Conservation (phyloP, 2,329 filamentous ascomycete species). For the Tolypocladium ovalisporum region DNA sequence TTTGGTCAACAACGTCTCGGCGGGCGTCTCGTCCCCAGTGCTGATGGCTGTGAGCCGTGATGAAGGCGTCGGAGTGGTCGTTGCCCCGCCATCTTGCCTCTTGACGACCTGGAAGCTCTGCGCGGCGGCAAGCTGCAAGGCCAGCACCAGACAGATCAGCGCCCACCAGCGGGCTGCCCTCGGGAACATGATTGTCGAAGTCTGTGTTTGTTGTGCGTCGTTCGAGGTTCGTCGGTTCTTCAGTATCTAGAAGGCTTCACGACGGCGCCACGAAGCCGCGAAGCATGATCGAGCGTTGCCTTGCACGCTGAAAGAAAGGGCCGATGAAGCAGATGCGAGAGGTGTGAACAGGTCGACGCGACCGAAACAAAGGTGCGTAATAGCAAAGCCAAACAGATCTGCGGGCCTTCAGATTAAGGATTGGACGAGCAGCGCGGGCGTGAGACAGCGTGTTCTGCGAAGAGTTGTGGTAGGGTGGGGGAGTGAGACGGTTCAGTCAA, state of each 20-base stretch:
- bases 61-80: neutral
- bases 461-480: neutral
- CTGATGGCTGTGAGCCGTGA: neutral
- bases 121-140: conserved; percentile 24
- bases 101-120: conserved; percentile 18
- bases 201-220: no score
- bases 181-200: conserved; percentile 19
- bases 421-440: neutral
- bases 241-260: conserved; percentile 9
- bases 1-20: neutral
- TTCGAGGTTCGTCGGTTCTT: conserved; percentile 1
- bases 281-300: conserved; percentile 8
- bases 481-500: neutral
- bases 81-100: conserved; percentile 19
- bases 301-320: neutral
- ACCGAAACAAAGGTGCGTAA: neutral
- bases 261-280: conserved; percentile 4
- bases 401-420: neutral
- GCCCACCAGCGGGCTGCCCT: conserved; percentile 22
- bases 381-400: neutral
- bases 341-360: neutral
- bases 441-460: conserved; percentile 1
- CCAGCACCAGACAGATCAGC: conserved; percentile 26
- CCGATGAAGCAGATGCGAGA: neutral
- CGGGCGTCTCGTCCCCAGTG: neutral